A percentile compares a stretch with the other conserved stretches of the same genome.
Evolutionary conservation across 768 basidiomycete genomes (phyloP).

Genomic region (Phlebiopsis flavidoalba): DNA sequence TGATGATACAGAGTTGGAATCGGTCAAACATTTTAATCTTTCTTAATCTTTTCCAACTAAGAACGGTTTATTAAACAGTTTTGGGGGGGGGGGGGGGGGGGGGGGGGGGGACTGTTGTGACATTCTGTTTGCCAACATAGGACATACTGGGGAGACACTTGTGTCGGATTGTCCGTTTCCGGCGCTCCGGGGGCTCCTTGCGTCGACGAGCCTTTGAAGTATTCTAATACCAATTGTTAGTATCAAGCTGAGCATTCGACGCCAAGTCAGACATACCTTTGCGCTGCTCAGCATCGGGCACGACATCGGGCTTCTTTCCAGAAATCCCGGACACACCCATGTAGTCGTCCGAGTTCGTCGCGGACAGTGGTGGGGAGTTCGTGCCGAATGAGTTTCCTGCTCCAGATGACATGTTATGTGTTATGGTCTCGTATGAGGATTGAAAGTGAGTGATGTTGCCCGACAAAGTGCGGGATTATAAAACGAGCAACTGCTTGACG

Average conservation of each 20-base stretch:
- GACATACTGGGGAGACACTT: not conserved
- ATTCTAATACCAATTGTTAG: not conserved
- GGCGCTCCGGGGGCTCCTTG: not conserved
- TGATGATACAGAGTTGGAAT: too few relatives aligned
- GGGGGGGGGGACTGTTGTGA: too few relatives aligned
- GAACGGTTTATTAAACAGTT: too few relatives aligned
- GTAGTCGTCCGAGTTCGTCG: conserved; percentile 39
- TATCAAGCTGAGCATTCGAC: not conserved
- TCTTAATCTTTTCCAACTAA: too few relatives aligned
- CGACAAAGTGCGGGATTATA: not conserved
- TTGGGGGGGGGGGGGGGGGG: too few relatives aligned
- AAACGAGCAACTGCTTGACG: not conserved
- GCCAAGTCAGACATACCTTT: conserved; percentile 28
- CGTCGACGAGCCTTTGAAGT: not conserved
- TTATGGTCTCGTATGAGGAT: not conserved
- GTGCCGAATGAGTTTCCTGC: conserved; percentile 34
- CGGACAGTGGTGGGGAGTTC: conserved; percentile 52
- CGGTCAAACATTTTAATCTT: too few relatives aligned
- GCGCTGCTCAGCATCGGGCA: conserved; percentile 39
- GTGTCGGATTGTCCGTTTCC: not conserved
- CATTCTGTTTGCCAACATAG: too few relatives aligned
- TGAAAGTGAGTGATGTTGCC: not conserved
- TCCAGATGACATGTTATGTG: conserved; percentile 16
- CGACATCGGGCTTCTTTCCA: conserved; percentile 29
- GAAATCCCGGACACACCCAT: conserved; percentile 41